Base-by-base conservation (phyloP, 192 early-diverging fungal species). In the Allomyces macrogynus region DNA sequence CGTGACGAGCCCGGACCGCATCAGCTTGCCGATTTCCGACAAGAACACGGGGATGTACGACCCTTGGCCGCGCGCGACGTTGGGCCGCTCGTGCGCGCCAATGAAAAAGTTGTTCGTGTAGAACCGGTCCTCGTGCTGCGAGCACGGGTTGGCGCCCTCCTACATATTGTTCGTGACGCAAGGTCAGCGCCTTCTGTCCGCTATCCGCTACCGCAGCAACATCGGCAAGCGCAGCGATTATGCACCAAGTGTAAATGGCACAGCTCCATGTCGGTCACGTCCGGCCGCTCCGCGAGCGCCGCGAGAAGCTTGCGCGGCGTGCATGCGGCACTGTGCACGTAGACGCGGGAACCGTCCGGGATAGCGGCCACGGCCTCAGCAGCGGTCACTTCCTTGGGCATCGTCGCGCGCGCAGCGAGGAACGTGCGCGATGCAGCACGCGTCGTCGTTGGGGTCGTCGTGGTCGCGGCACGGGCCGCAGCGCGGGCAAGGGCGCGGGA, bases 101-200 rank as follows among this genome's bases (percentile, higher is more conserved):
- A 80, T 63, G 44, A 80, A 80, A 44, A 78, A 66, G 68, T 80
- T 73, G 69, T 78, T 72, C 25, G 73, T 68, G 67, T 74, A 78
- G 67, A 78, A 74, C 10, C 27, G 60, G 23, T 65, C 65, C n/a
- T 40, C 26, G 23, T 23, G 20, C 16, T 60, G 49, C 10, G 62
- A 8, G 16, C 20, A 62, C 18, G 60, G 65, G 63, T 27, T 44
- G 2, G 5, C 42, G 27, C 14, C 26, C 43, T 24, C 24, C 32
- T 40, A 40, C 7, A 7, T 3, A 7, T 40, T 8, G 32, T 40
- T 40, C 8, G 32, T 40, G 32, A 40, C 32, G 32, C 32, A 40
- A 40, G 32, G 32, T 40, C 32, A 40, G 32, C 32, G 32, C 32
- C 32, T 40, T 40, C 32, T 40, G 32, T 40, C 7, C 7, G 32